These are phyloP conservation scores for Aquilaria agallochum DNA, from an alignment of 441 rosid species.

Conservation along the genomic window DNA sequence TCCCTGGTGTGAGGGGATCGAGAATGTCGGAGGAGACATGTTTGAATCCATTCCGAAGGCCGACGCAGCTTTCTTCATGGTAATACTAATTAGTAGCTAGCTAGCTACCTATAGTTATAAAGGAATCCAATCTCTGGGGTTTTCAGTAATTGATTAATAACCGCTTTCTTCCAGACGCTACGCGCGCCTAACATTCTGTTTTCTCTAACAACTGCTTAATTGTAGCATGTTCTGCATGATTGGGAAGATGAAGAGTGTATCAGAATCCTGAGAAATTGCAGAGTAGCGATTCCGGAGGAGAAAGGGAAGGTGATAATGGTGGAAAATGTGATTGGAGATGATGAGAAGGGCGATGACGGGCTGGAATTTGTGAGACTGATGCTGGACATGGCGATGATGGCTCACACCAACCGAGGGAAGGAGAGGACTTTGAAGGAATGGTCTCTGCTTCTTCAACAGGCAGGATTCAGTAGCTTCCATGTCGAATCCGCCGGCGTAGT, in stretches of 20 bases:
- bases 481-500: constrained; percentile 37
- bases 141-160: too few relatives aligned
- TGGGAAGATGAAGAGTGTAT: constrained; percentile 77
- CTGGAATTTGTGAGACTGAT: constrained; percentile 37
- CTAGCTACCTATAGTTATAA: too few relatives aligned
- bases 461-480: constrained; percentile 48
- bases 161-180: too few relatives aligned
- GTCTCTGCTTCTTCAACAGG: constrained; percentile 43
- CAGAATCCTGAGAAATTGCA: constrained; percentile 52
- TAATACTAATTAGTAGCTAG: constrained; percentile 5
- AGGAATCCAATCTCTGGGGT: too few relatives aligned
- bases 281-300: constrained; percentile 42
- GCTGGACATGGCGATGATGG: constrained; percentile 73
- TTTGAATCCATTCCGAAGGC: constrained; percentile 39
- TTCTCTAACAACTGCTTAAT: too few relatives aligned
- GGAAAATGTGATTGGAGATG: constrained; percentile 40
- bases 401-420: constrained; percentile 55
- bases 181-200: too few relatives aligned
- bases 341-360: constrained; percentile 31
- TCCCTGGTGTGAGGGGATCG: constrained; percentile 21
- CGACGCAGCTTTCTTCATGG: constrained; percentile 42
- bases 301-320: constrained; percentile 60
- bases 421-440: constrained; percentile 68
- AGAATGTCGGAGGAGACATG: constrained; percentile 54
- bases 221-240: constrained; percentile 67